These are phyloP conservation scores for Aspergillus terreus DNA, from an alignment of 2,329 filamentous ascomycete genomes.

Conservation along the genomic window DNA sequence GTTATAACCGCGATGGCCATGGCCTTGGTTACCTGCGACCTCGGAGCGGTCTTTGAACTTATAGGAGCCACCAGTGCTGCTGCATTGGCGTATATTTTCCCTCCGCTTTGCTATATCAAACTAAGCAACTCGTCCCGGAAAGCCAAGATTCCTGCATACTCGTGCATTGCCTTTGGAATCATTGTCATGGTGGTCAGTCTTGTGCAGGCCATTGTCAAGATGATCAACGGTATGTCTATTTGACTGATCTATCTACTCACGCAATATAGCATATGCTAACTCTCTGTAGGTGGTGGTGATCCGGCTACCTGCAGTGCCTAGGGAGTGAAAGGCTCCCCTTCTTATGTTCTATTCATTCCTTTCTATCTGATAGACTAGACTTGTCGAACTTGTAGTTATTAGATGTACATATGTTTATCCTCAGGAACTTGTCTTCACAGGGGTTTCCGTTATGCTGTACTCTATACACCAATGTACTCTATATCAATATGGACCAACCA, in stretches of 20 bases:
- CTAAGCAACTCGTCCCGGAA: conserved; percentile 73
- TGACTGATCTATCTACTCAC: background rate
- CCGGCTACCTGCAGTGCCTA: conserved; percentile 27
- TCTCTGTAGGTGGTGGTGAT: conserved; percentile 31
- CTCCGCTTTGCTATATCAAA: conserved; percentile 92
- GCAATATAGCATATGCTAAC: conserved; percentile 9
- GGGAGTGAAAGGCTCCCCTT: background rate
- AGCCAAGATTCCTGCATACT: conserved; percentile 66
- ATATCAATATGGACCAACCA: too few relatives aligned
- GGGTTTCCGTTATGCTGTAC: background rate
- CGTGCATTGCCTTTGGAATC: conserved; percentile 74
- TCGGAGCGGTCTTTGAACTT: conserved; percentile 91
- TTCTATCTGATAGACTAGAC: conserved; percentile 7
- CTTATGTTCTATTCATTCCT: background rate
- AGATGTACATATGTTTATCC: background rate
- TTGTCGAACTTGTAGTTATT: background rate
- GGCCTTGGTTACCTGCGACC: conserved; percentile 82
- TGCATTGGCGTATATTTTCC: conserved; percentile 90
- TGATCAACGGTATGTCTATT: conserved; percentile 45
- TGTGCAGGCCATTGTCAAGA: conserved; percentile 67
- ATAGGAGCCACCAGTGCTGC: conserved; percentile 94
- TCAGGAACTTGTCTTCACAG: background rate
- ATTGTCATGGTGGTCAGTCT: conserved; percentile 78
- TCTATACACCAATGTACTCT: background rate
- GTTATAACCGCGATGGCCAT: conserved; percentile 75